A percentile compares a stretch with the other conserved stretches of the same genome.
These are phyloP conservation scores for Cephalotrichum gorgonifer DNA, from an alignment of 2,329 filamentous ascomycete species.

Conservation along the genomic window DNA sequence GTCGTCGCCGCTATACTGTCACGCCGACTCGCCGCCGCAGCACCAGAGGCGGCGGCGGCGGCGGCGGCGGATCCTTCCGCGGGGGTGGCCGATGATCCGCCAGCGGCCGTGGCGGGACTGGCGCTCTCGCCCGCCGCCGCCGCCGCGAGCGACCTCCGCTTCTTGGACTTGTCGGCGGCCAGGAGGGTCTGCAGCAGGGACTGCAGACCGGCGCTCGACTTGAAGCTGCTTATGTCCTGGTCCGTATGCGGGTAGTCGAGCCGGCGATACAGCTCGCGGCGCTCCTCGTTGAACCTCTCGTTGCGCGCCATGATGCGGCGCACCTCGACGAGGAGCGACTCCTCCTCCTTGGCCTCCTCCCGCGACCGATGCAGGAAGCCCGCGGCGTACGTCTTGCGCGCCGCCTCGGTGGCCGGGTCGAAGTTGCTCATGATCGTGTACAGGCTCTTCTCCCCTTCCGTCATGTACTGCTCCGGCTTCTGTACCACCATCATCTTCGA, in stretches of 20 bases:
- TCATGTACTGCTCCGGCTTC: slow-evolving; percentile 80
- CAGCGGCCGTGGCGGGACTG: slow-evolving; percentile 28
- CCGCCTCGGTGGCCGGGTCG: slow-evolving; percentile 66
- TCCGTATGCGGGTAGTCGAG: slow-evolving; percentile 69
- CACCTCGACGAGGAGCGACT: slow-evolving; percentile 78
- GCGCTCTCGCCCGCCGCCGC: slow-evolving; percentile 48
- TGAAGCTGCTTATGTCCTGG: slow-evolving; percentile 66
- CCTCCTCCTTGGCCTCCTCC: slow-evolving; percentile 88
- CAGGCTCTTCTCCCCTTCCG: slow-evolving; percentile 66
- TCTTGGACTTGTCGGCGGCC: slow-evolving; percentile 78
- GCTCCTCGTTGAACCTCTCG: slow-evolving; percentile 77
- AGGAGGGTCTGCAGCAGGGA: slow-evolving; percentile 75
- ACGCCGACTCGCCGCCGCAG: slow-evolving; percentile 28
- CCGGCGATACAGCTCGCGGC: slow-evolving; percentile 74
- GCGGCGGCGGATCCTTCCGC: slow-evolving; percentile 24
- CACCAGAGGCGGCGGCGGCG: slow-evolving; percentile 17
- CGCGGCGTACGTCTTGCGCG: slow-evolving; percentile 76
- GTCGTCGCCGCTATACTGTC: slow-evolving; percentile 42
- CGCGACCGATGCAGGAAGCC: slow-evolving; percentile 68
- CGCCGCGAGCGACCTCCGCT: slow-evolving; percentile 63
- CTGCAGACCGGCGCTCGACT: slow-evolving; percentile 69
- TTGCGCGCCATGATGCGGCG: slow-evolving; percentile 84
- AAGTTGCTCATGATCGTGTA: slow-evolving; percentile 84
- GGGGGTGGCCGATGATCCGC: slow-evolving; percentile 24
- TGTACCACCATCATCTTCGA: slow-evolving; percentile 72